Evolutionary conservation across 768 basidiomycete genomes (phyloP).

Genomic region (Royoungia palumana): DNA sequence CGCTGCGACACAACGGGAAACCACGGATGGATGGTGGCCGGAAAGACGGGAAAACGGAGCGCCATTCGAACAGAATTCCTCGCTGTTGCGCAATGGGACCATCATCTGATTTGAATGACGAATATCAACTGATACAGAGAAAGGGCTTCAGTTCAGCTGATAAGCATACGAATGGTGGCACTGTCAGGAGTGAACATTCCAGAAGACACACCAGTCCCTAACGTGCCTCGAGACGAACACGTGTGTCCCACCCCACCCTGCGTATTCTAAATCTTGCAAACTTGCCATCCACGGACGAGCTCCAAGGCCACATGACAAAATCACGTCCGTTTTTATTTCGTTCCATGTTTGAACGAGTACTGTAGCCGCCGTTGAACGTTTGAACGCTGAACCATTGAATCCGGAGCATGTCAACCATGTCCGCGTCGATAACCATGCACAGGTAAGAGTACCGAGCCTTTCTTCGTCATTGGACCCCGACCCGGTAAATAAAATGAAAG

Average conservation of each 20-base stretch:
- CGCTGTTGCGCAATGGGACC: background rate
- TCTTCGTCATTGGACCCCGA: background rate
- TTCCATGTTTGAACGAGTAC: too few relatives aligned
- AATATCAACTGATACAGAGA: background rate
- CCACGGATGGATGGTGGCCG: background rate
- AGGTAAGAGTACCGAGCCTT: background rate
- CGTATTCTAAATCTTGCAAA: too few relatives aligned
- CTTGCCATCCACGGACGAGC: too few relatives aligned
- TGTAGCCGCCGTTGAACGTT: too few relatives aligned
- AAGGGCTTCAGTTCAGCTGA: background rate
- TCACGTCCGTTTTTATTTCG: too few relatives aligned
- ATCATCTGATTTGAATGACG: background rate
- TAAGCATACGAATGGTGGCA: conserved; percentile 3
- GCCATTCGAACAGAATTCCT: conserved; percentile 11
- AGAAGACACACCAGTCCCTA: background rate
- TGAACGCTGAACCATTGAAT: too few relatives aligned
- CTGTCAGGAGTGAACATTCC: conserved; percentile 9
- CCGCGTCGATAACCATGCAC: too few relatives aligned
- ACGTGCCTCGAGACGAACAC: conserved; percentile 21
- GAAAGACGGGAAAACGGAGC: conserved; percentile 21
- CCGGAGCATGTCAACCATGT: too few relatives aligned
- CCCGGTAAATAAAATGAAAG: background rate
- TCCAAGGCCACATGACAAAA: too few relatives aligned
- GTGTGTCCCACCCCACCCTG: conserved; percentile 6
- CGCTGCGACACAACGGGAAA: conserved; percentile 6